Evolutionary conservation across 2,329 filamentous ascomycete genomes (phyloP), one percentile per base, ranked within the genome.

Genomic region (Aspergillus neotritici): DNA sequence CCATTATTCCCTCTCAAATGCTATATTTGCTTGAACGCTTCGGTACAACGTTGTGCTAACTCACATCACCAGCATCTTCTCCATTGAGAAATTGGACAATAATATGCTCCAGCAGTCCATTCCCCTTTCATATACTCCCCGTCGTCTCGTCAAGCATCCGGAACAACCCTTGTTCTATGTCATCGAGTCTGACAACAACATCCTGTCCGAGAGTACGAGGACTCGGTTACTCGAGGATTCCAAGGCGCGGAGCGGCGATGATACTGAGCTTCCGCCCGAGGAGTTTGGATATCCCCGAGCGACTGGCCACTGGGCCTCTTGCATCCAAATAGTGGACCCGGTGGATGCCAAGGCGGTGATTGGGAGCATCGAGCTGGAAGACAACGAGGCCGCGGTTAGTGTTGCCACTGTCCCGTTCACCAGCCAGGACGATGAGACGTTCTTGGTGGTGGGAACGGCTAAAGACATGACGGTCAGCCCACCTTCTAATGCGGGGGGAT

Each of bases 381-480:
- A 93, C 32, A 97, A 98, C 54, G 90, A 97, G 66, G 87, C 89
- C 13, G 89, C 91, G 16, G 83, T 95, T 44, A 95, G 88, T 61
- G 80, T 89, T 49, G 84, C 86, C 4, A 79, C 87, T 28, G 88
- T 94, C 2, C 77, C 87, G 0, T 98, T 99, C 62, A 78, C 87
- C 13, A 91, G 86, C 51, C 87, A 94, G 63, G 87, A 94, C 48
- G 84, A 88, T 54, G 90, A 97, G 61, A 80, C 79, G 12, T 98
- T 94, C 69, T 74, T 98, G n/a, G 79, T 95, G 4, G 87, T 99
- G 14, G 94, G 93, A 39, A 96, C 91, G 1, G 91, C 86, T 2
- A 94, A 94, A 65, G 87, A 98, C 62, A 82, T 97, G 74, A 74
- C 84, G 12, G 77, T 90, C 44, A 87, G 78, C 50, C 89, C 90